These are phyloP conservation scores for Pseudonitzschia delicatissima DNA, from an alignment of 108 stramenopile species.

Conservation along the genomic window DNA sequence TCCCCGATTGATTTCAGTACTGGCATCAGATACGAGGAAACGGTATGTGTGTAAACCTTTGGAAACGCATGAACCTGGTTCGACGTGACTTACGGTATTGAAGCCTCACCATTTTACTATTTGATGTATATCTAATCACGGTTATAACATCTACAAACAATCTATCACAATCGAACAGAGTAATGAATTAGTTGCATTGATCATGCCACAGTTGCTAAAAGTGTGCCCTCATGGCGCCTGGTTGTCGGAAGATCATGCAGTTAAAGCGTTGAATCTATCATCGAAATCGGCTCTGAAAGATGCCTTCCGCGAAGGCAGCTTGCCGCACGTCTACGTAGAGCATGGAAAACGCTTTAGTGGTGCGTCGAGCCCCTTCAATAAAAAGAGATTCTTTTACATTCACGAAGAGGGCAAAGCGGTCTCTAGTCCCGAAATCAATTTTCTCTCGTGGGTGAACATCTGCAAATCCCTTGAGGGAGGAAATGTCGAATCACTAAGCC, in stretches of 20 bases:
- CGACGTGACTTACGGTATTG: too few relatives aligned
- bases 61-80: too few relatives aligned
- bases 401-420: conserved; percentile 18
- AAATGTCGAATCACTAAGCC: background rate
- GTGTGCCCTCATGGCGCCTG: conserved; percentile 31
- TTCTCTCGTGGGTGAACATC: conserved; percentile 22
- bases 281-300: conserved; percentile 20
- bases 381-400: conserved; percentile 26
- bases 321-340: conserved; percentile 32
- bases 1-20: too few relatives aligned
- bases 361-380: conserved; percentile 22
- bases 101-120: too few relatives aligned
- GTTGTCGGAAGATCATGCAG: conserved; percentile 32
- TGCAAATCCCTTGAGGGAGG: conserved; percentile 15
- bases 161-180: background rate
- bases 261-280: conserved; percentile 22
- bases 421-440: conserved; percentile 1
- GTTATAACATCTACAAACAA: too few relatives aligned
- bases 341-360: conserved; percentile 21
- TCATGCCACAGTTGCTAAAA: conserved; percentile 13
- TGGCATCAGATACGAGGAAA: too few relatives aligned
- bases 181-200: conserved; percentile 4
- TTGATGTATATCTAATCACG: too few relatives aligned
- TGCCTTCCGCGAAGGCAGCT: conserved; percentile 20
- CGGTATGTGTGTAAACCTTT: too few relatives aligned